Evolutionary conservation across 2,329 filamentous ascomycete genomes (phyloP).

Genomic region (Metarhizium sp.): DNA sequence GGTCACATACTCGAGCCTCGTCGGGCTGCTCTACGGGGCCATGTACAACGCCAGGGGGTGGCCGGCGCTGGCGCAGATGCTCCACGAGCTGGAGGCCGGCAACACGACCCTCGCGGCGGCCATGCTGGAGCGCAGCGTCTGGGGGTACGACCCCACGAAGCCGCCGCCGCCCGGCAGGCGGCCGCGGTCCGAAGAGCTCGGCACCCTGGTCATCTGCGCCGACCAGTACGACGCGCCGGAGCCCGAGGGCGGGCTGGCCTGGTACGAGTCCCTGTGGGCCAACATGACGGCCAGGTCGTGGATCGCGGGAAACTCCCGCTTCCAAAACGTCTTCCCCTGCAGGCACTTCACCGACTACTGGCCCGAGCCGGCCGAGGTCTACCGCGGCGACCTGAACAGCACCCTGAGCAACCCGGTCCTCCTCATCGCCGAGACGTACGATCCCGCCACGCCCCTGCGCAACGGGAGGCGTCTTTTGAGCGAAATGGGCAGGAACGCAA

Average conservation of each 20-base stretch:
- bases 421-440: conserved; percentile 39
- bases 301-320: conserved; percentile 38
- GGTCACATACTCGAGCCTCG: conserved; percentile 34
- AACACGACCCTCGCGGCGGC: conserved; percentile 32
- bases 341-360: conserved; percentile 35
- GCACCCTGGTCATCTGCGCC: conserved; percentile 32
- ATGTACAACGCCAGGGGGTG: conserved; percentile 36
- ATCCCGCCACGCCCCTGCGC: conserved; percentile 39
- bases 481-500: conserved; percentile 39
- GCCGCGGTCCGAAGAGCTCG: conserved; percentile 29
- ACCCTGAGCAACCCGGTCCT: conserved; percentile 34
- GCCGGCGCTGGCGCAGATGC: conserved; percentile 30
- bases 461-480: conserved; percentile 33
- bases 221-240: conserved; percentile 34
- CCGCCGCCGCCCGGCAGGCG: conserved; percentile 17
- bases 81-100: conserved; percentile 33
- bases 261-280: conserved; percentile 36
- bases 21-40: conserved; percentile 27
- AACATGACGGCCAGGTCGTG: conserved; percentile 36
- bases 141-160: conserved; percentile 32
- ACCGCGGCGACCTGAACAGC: conserved; percentile 34
- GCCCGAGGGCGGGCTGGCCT: conserved; percentile 28
- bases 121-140: conserved; percentile 27
- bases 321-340: conserved; percentile 35
- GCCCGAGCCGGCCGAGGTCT: conserved; percentile 36